Percentiles rank a stretch among this genome's conserved stretches.
These are phyloP conservation scores for Silene uniflora DNA, from an alignment of 148 eudicot species.

Conservation along the genomic window DNA sequence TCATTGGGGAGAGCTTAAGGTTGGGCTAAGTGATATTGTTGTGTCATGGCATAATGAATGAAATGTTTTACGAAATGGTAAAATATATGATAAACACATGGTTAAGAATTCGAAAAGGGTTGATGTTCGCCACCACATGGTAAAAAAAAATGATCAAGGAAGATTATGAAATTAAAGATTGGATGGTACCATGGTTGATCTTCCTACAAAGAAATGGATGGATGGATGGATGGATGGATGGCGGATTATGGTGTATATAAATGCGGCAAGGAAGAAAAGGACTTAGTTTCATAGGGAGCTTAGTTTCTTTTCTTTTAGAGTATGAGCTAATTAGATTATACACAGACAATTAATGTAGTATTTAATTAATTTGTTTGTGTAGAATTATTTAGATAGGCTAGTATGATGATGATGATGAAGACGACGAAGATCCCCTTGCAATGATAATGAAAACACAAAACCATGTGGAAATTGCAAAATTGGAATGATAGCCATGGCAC, in stretches of 20 bases:
- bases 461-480: conserved; percentile 1
- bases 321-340: conserved; percentile 17
- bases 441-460: conserved; percentile 2
- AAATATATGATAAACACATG: neutral
- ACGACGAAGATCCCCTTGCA: neutral
- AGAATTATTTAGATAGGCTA: conserved; percentile 7
- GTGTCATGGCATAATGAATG: conserved; percentile 42
- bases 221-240: conserved; percentile 6
- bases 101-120: neutral
- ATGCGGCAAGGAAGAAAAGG: conserved; percentile 4
- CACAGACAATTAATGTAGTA: conserved; percentile 26
- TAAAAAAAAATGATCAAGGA: neutral
- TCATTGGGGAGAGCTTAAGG: conserved; percentile 56
- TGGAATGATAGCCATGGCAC: conserved; percentile 17
- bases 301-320: conserved; percentile 19
- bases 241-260: conserved; percentile 22
- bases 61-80: neutral
- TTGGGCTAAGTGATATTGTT: conserved; percentile 51
- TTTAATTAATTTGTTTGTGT: conserved; percentile 29
- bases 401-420: neutral
- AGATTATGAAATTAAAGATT: conserved; percentile 3
- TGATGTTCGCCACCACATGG: neutral
- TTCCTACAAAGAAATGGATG: conserved; percentile 7
- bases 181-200: conserved; percentile 4
- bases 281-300: conserved; percentile 15